Evolutionary conservation across 768 basidiomycete species (phyloP).

Genomic region (Terana coerulea): DNA sequence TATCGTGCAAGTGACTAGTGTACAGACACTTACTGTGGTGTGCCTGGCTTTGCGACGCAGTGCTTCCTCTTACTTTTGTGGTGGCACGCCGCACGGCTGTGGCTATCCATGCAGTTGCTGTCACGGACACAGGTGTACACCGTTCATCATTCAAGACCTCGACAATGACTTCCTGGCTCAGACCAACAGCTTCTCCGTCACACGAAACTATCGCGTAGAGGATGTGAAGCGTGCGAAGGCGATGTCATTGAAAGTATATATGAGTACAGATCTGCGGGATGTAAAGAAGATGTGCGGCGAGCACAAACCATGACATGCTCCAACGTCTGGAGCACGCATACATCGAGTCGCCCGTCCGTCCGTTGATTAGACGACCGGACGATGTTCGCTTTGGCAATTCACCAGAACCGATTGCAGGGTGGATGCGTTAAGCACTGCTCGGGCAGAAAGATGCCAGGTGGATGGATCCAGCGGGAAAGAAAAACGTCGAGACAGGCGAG

Average conservation of each 20-base stretch:
- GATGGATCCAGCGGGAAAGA: slow-evolving; percentile 13
- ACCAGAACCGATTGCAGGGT: slow-evolving; percentile 80
- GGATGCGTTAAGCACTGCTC: slow-evolving; percentile 55
- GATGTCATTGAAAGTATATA: not conserved
- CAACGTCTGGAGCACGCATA: slow-evolving; percentile 29
- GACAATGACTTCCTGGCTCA: no score
- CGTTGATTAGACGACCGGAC: slow-evolving; percentile 52
- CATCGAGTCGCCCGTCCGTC: slow-evolving; percentile 45
- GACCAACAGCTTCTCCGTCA: not conserved
- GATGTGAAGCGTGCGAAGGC: not conserved
- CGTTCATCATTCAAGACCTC: not conserved
- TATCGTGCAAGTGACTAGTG: no score
- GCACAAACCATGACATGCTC: slow-evolving; percentile 32
- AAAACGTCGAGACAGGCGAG: not conserved
- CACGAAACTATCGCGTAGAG: not conserved
- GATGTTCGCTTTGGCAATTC: slow-evolving; percentile 60
- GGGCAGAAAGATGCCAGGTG: slow-evolving; percentile 70
- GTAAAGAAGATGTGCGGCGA: slow-evolving; percentile 34
- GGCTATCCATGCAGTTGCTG: not conserved
- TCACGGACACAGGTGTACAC: not conserved
- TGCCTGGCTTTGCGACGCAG: no score
- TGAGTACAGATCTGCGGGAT: not conserved
- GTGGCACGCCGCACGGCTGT: no score
- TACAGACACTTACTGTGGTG: no score
- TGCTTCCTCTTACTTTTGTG: no score